Evolutionary conservation across 441 rosid genomes (phyloP).

Genomic region (Eutrema salsugineum): DNA sequence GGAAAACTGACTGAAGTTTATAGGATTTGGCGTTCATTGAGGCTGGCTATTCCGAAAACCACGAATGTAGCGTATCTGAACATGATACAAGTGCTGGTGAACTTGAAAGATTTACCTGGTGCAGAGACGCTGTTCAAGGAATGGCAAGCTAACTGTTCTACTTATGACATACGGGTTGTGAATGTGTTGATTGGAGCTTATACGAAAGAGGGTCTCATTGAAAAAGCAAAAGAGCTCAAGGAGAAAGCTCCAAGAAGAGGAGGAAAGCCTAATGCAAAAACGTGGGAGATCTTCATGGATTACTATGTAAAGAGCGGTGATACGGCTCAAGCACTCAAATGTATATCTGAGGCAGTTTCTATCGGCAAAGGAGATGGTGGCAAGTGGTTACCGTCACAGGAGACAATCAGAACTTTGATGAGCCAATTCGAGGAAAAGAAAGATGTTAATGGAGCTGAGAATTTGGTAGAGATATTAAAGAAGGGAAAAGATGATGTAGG

Average conservation of each 20-base stretch:
- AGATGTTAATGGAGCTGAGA: conserved; percentile 87
- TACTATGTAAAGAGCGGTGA: conserved; percentile 59
- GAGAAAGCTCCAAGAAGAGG: conserved; percentile 64
- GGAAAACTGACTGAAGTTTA: conserved; percentile 77
- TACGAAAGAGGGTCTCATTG: conserved; percentile 49
- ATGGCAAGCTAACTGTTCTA: conserved; percentile 69
- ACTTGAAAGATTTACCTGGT: conserved; percentile 82
- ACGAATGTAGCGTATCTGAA: conserved; percentile 78
- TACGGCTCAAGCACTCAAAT: conserved; percentile 51
- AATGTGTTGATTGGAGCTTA: conserved; percentile 80
- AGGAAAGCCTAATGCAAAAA: conserved; percentile 69
- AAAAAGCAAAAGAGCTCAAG: conserved; percentile 71
- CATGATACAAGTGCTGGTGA: conserved; percentile 80
- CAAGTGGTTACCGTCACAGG: conserved; percentile 76
- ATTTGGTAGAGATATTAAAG: conserved; percentile 63
- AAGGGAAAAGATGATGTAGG: conserved; percentile 58
- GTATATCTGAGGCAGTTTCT: conserved; percentile 59
- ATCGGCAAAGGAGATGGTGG: conserved; percentile 63
- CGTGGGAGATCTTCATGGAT: conserved; percentile 76
- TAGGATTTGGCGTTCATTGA: conserved; percentile 84
- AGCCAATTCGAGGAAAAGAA: conserved; percentile 58
- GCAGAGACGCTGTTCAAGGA: conserved; percentile 89
- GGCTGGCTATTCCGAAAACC: conserved; percentile 75
- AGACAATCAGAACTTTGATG: conserved; percentile 52
- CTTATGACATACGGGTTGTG: conserved; percentile 66